Conservation (phyloP, 306 rosid genomes). For the Cotoneaster glaucophyllus region DNA sequence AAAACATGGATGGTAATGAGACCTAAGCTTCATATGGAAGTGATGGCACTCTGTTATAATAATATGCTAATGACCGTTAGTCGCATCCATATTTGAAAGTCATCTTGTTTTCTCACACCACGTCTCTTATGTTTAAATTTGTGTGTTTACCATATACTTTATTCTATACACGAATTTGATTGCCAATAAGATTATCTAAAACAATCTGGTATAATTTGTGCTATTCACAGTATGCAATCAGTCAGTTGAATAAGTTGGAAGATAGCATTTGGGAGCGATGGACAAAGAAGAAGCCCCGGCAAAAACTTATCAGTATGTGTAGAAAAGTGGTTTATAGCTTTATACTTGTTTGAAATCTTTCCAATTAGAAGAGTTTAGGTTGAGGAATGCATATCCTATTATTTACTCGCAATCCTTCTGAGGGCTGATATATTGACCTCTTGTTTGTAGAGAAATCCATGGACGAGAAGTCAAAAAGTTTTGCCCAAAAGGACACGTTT, state of each 20-base stretch:
- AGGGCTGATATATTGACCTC: slow-evolving; percentile 10
- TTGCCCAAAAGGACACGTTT: slow-evolving; percentile 55
- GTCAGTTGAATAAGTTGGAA: slow-evolving; percentile 85
- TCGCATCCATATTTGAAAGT: not conserved
- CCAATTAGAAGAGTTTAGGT: not conserved
- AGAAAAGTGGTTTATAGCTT: slow-evolving; percentile 1
- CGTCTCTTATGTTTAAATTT: not conserved
- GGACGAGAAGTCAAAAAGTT: slow-evolving; percentile 63
- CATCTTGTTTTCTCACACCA: not conserved
- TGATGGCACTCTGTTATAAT: not conserved
- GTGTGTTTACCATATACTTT: not conserved
- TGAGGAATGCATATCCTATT: not conserved
- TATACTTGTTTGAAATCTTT: slow-evolving; percentile 6
- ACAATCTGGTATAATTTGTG: slow-evolving; percentile 19
- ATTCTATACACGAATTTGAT: not conserved
- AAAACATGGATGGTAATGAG: not conserved
- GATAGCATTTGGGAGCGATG: slow-evolving; percentile 93
- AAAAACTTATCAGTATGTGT: slow-evolving; percentile 52
- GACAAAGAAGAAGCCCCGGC: slow-evolving; percentile 59
- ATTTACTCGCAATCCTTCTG: not conserved
- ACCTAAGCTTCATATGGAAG: not conserved
- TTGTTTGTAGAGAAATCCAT: slow-evolving; percentile 54
- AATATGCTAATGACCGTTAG: not conserved
- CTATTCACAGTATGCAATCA: slow-evolving; percentile 71
- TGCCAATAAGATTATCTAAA: not conserved